These are phyloP conservation scores for Pleurotus ostreatus DNA, from an alignment of 768 basidiomycete species.

Conservation along the genomic window DNA sequence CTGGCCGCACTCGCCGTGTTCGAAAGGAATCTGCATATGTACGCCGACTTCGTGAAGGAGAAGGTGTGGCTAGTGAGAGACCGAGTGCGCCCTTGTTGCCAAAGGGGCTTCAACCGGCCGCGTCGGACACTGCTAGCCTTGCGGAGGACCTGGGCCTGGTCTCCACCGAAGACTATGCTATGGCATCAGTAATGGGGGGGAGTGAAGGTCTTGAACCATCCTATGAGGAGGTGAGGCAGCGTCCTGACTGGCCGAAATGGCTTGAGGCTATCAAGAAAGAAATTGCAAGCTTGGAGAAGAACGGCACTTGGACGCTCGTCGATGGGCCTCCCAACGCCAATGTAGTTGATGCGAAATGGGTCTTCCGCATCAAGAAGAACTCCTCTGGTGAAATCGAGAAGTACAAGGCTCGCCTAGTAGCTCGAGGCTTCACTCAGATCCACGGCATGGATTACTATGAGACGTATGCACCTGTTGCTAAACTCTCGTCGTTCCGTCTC, in stretches of 20 bases:
- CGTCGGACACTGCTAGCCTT: not conserved
- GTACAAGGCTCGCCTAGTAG: conserved; percentile 6
- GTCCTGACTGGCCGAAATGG: conserved; percentile 10
- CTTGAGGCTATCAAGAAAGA: conserved; percentile 1
- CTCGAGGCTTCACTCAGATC: conserved; percentile 5
- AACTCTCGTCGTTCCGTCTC: not conserved
- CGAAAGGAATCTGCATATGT: conserved; percentile 12
- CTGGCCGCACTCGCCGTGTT: conserved; percentile 4
- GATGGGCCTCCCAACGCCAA: not conserved
- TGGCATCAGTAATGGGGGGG: conserved; percentile 3
- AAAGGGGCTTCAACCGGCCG: conserved; percentile 10
- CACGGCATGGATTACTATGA: conserved; percentile 3
- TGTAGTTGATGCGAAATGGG: conserved; percentile 1
- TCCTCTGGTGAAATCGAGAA: not conserved
- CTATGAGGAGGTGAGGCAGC: conserved; percentile 8
- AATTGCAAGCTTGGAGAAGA: not conserved
- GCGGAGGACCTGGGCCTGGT: conserved; percentile 4
- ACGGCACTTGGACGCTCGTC: conserved; percentile 6
- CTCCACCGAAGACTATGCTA: not conserved
- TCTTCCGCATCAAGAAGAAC: conserved; percentile 1
- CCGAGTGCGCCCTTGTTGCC: conserved; percentile 3
- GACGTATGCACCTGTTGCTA: conserved; percentile 1
- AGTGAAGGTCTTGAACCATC: conserved; percentile 8
- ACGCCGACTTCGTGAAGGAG: conserved; percentile 8
- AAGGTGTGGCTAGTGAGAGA: conserved; percentile 7